Base-by-base conservation (phyloP, 1,139 yeast species). In the Candida sojae region DNA sequence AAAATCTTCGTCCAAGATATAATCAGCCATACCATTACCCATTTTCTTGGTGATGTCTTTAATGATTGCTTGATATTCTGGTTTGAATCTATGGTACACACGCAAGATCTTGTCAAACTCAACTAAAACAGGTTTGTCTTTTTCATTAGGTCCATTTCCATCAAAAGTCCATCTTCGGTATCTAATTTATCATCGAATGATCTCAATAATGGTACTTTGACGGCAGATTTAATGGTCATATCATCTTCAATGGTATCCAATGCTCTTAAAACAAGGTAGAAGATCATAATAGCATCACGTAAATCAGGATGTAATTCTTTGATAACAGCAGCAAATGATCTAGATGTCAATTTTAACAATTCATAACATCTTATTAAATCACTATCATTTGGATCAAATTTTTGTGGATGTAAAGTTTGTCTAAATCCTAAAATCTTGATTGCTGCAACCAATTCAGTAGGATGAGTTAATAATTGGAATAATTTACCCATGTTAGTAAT, bases 21-120 rank as follows among this genome's bases (percentile, higher is more conserved):
- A 93, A 61, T 89, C 93, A 30, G 98, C 98, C 99, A 93, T 93
- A 49, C 99, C 99, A 57, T 88, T 84, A 48, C 98, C 98, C 99
- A 93, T 93, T 64, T 85, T 78, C 47, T 73, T 60, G 45, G 97
- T 84, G 58, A 90, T 88, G 53, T 86, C 89, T 57, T 78, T 79
- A 57, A 93, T 83, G 39, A 92, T 86, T 48, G 79, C 86, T 68
- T 87, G 95, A 66, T 90, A 92, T 52, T 78, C 83, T 3, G 90
- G 84, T 60, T 84, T 84, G 59, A 93, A 77, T 53, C 75, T 75
- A 62, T 86, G 91, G 67, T 77, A 91, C 63, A 90, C 96, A 8
- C 69, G 60, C 59, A 92, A 73, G 40, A 95, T 79, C 32, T 64
- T 62, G 56, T 86, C 86, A 63, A 92, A 92, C 57, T 88, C 88